phyloP scores from a whole-genome alignment of 495 filamentous ascomycete species.

The Glutinoglossum americanum region DNA sequence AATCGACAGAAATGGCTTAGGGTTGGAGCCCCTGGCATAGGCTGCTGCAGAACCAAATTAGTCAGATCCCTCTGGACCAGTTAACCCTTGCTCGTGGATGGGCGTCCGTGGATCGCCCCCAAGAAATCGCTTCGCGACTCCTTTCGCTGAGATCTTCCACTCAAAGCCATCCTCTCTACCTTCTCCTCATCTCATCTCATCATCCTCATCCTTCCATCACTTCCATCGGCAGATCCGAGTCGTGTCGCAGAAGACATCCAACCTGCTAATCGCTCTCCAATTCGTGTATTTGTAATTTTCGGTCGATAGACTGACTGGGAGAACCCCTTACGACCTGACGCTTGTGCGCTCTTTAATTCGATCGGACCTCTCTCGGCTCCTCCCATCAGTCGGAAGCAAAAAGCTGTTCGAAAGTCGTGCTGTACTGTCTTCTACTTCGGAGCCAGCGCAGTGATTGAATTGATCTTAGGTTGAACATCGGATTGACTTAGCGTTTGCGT shows the following conservation, averaged over 20 bases:
- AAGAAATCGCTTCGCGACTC: background rate
- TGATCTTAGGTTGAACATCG: background rate
- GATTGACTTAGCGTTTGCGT: background rate
- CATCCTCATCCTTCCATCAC: background rate
- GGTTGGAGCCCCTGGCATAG: background rate
- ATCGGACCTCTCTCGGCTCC: background rate
- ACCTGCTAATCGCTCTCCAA: background rate
- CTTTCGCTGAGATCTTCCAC: background rate
- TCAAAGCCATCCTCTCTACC: background rate
- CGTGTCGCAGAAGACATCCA: background rate
- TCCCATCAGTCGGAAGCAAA: background rate
- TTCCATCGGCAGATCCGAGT: background rate
- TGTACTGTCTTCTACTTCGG: background rate
- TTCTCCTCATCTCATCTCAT: background rate
- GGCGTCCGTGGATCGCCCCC: background rate
- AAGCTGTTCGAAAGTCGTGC: background rate
- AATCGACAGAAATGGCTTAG: background rate
- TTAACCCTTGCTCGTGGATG: background rate
- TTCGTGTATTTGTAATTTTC: slow-evolving; percentile 1
- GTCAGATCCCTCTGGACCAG: background rate
- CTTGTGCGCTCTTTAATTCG: background rate
- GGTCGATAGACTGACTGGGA: background rate
- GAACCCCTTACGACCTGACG: background rate
- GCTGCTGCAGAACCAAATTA: background rate
- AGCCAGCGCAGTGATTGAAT: background rate